Evolutionary conservation across 2,329 filamentous ascomycete genomes (phyloP), one percentile per base, ranked within the genome.

Genomic region (Botrytis sinoallii): DNA sequence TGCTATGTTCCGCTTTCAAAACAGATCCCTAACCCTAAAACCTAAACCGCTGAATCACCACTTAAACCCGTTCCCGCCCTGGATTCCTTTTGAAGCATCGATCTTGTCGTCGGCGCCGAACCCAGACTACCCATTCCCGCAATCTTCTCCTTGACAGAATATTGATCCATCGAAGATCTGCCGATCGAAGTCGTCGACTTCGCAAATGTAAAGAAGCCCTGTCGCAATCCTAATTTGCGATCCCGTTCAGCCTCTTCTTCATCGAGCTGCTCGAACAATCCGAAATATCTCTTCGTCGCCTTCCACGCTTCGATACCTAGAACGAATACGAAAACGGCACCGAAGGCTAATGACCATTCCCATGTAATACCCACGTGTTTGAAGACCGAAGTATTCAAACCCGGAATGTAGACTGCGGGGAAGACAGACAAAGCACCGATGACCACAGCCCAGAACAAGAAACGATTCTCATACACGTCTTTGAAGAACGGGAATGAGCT

Each of bases 401-500:
- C 88, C 0, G 91, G 91, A 71, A 93, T 92, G 78, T 93, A 93
- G 1, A 91, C 82, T 7, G 87, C 86, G 0, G 89, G 88, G 76
- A 91, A 88, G 1, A 89, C 85, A 4, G 86, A 85, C 35, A 90
- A 75, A 74, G 87, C 87, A 14, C 88, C 89, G 14, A 86, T 80
- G 55, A 88, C 84, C 74, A 92, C 86, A 29, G 89, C 86, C 83
- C 86, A 91, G 84, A 92, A 92, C 32, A 92, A 84, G 83, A 94
- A 93, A 81, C 89, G 85, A 84, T 94, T 94, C 75, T 88, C 84
- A 90, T 90, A 92, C 68, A 93, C 85, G 77, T 92, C 90, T 73
- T 85, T 78, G 78, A 89, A 93, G 78, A 92, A 88, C 0, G 88
- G 90, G 74, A 91, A 86, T 79, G 89, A 88, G 73, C 83, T 84